Percentiles rank a stretch among this genome's conserved stretches.
These are phyloP conservation scores for Trichoderma orchidacearum DNA, from an alignment of 495 filamentous ascomycete genomes.

Conservation along the genomic window DNA sequence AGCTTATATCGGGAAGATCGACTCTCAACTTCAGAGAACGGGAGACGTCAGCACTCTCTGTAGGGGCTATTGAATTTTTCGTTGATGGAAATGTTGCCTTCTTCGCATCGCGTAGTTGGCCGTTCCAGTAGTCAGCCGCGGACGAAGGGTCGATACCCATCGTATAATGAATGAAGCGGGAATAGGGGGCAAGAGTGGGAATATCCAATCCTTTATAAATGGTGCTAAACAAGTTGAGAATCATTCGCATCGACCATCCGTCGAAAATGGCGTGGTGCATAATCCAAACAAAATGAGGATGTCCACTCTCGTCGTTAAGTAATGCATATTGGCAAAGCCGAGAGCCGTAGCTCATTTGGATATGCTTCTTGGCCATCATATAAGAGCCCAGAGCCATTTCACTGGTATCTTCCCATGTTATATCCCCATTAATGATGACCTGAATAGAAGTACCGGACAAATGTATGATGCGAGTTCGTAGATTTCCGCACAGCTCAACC, in stretches of 20 bases:
- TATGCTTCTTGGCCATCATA: neutral
- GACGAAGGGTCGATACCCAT: neutral
- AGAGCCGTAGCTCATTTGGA: neutral
- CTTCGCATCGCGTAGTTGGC: neutral
- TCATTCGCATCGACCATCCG: neutral
- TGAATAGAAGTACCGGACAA: conserved; percentile 8
- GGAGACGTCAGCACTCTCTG: neutral
- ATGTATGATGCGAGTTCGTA: conserved; percentile 37
- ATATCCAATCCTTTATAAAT: neutral
- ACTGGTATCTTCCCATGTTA: neutral
- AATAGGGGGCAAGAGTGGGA: neutral
- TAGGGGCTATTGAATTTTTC: neutral
- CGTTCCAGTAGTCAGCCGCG: conserved; percentile 1
- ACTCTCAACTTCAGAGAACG: neutral
- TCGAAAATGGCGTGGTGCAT: neutral
- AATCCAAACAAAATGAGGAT: conserved; percentile 4
- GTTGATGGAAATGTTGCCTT: neutral
- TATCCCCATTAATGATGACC: conserved; percentile 6
- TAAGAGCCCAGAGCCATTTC: neutral
- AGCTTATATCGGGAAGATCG: neutral
- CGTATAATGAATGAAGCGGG: conserved; percentile 1
- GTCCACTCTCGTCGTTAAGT: neutral
- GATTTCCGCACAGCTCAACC: conserved; percentile 42
- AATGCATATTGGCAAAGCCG: neutral
- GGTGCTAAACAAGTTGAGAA: neutral